phyloP scores from a whole-genome alignment of 768 basidiomycete species.

The Udeniomyces megalosporus region DNA sequence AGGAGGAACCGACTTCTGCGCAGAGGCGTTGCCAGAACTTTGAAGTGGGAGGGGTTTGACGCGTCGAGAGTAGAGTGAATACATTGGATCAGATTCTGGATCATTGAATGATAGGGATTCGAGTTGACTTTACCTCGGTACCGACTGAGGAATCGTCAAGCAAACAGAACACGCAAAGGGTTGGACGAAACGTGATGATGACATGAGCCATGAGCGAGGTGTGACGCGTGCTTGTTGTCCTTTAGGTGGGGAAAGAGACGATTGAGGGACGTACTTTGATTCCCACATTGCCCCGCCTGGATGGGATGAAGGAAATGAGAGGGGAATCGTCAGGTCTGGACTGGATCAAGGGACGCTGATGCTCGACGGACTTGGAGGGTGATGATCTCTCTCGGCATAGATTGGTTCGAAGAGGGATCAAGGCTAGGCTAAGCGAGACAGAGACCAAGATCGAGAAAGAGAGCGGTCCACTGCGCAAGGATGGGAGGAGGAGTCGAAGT shows the following conservation, averaged over 20 bases:
- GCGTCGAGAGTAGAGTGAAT: no score
- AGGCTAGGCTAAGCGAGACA: no score
- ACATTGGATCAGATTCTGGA: background rate
- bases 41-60: no score
- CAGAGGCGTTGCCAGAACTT: conserved; percentile 98
- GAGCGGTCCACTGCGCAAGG: no score
- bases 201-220: no score
- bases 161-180: background rate
- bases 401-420: background rate
- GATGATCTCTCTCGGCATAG: conserved; percentile 33
- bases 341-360: conserved; percentile 36
- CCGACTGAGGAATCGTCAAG: conserved; percentile 46
- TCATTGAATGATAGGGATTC: background rate
- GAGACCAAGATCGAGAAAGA: no score
- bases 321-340: conserved; percentile 66
- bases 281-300: conserved; percentile 81
- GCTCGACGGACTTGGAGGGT: conserved; percentile 26
- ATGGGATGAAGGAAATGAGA: conserved; percentile 33
- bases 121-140: conserved; percentile 36
- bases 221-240: no score
- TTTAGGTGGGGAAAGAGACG: no score
- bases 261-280: conserved; percentile 49
- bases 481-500: no score
- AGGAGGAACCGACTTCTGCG: conserved; percentile 40
- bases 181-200: background rate